These are phyloP conservation scores for Ogataea naganishii DNA, from an alignment of 805 yeast species.

Conservation along the genomic window DNA sequence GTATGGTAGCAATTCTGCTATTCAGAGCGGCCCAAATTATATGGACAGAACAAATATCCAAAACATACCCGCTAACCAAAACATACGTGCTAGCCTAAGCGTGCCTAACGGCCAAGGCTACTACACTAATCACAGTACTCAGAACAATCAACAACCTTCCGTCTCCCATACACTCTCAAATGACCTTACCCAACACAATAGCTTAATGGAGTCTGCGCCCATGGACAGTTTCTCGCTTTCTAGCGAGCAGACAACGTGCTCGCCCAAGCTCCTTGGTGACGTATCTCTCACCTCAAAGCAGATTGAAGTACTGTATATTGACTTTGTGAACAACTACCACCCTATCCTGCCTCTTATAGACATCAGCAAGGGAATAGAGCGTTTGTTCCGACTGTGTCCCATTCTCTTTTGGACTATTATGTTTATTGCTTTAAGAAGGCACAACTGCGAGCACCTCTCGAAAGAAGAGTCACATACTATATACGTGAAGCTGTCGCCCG, in stretches of 20 bases:
- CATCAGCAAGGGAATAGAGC: conserved; percentile 71
- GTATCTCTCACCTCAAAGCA: conserved; percentile 52
- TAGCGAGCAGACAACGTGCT: conserved; percentile 36
- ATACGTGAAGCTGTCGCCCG: conserved; percentile 56
- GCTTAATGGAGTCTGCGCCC: conserved; percentile 5
- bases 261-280: conserved; percentile 65
- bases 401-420: conserved; percentile 90
- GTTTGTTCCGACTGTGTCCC: conserved; percentile 72
- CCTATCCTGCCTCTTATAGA: conserved; percentile 85
- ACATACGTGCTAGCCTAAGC: background rate
- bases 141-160: too few relatives aligned
- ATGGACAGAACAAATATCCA: background rate
- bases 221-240: conserved; percentile 14
- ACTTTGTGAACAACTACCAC: conserved; percentile 73
- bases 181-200: conserved; percentile 1
- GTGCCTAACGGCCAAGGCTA: too few relatives aligned
- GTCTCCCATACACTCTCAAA: background rate
- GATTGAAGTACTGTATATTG: conserved; percentile 55
- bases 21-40: background rate
- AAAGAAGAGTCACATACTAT: conserved; percentile 25
- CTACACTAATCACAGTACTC: too few relatives aligned
- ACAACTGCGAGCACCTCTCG: conserved; percentile 21
- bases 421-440: conserved; percentile 73
- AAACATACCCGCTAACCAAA: background rate
- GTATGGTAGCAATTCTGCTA: background rate